Conservation (phyloP, 2,329 filamentous ascomycete species). For the Aspergillus puulaauensis region DNA sequence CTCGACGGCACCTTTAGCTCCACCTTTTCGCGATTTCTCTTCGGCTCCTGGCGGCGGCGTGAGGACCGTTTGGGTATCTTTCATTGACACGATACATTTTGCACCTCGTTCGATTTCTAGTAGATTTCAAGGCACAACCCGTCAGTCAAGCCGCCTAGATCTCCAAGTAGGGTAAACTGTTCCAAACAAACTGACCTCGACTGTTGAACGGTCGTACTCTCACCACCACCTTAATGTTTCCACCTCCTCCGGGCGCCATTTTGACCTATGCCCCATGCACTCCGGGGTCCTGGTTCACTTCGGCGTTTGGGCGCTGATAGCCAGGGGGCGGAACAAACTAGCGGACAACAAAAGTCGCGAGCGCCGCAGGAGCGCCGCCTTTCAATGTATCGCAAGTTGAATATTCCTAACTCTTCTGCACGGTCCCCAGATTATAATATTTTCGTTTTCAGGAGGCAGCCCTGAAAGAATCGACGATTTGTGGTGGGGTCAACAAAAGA, state of each 20-base stretch:
- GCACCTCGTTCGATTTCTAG: constrained; percentile 84
- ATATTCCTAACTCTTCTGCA: not conserved
- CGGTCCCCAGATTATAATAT: not conserved
- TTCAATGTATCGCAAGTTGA: constrained; percentile 16
- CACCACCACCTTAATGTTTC: constrained; percentile 99
- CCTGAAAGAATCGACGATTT: constrained; percentile 17
- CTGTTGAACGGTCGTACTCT: constrained; percentile 92
- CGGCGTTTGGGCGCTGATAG: constrained; percentile 12
- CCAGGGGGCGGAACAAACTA: constrained; percentile 14
- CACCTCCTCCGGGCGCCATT: constrained; percentile 74
- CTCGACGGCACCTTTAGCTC: constrained; percentile 62
- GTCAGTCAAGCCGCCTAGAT: constrained; percentile 7
- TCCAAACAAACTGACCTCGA: constrained; percentile 63
- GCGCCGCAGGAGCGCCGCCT: constrained; percentile 34
- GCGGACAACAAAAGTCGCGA: constrained; percentile 28
- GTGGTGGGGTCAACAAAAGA: constrained; percentile 33
- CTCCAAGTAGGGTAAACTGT: not conserved
- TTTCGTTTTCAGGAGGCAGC: not conserved
- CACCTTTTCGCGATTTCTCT: constrained; percentile 50
- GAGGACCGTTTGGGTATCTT: constrained; percentile 85
- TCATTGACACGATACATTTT: constrained; percentile 98
- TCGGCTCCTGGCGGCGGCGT: constrained; percentile 66
- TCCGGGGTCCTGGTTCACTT: constrained; percentile 16
- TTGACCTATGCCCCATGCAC: constrained; percentile 40
- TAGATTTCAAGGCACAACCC: constrained; percentile 38